Conservation (phyloP, 768 basidiomycete species). For the Porpolomopsis calyptriformis region DNA sequence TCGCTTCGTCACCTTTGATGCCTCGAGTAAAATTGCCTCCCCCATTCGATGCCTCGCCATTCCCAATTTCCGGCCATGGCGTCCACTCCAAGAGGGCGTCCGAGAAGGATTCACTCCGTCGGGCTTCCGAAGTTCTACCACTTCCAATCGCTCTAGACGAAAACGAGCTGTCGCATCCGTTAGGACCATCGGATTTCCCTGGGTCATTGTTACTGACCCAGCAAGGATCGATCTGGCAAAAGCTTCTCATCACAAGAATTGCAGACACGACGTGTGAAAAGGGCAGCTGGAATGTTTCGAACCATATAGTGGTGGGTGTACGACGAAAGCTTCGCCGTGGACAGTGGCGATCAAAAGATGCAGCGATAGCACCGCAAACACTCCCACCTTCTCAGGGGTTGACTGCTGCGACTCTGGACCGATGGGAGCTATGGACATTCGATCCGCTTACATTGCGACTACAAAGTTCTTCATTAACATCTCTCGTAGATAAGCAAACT, state of each 20-base stretch:
- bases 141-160: constrained; percentile 39
- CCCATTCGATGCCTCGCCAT: constrained; percentile 39
- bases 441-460: constrained; percentile 42
- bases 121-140: constrained; percentile 35
- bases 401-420: constrained; percentile 53
- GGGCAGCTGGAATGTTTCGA: constrained; percentile 64
- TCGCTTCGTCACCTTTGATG: neutral
- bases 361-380: constrained; percentile 6
- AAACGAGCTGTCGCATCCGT: constrained; percentile 18
- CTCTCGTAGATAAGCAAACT: constrained; percentile 25
- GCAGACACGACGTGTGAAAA: constrained; percentile 58
- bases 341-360: constrained; percentile 21
- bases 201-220: constrained; percentile 24
- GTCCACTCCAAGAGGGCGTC: constrained; percentile 63
- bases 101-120: constrained; percentile 51
- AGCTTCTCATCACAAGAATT: constrained; percentile 42
- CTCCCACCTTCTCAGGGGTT: constrained; percentile 31
- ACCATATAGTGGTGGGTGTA: constrained; percentile 53
- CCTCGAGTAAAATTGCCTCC: neutral
- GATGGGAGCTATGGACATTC: constrained; percentile 80
- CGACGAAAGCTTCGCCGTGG: constrained; percentile 54
- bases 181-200: constrained; percentile 12
- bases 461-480: constrained; percentile 41
- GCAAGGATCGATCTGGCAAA: constrained; percentile 42
- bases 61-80: constrained; percentile 76